These are phyloP conservation scores for Trametes sp. DNA, from an alignment of 1,284 basidiomycete genomes.

Conservation along the genomic window DNA sequence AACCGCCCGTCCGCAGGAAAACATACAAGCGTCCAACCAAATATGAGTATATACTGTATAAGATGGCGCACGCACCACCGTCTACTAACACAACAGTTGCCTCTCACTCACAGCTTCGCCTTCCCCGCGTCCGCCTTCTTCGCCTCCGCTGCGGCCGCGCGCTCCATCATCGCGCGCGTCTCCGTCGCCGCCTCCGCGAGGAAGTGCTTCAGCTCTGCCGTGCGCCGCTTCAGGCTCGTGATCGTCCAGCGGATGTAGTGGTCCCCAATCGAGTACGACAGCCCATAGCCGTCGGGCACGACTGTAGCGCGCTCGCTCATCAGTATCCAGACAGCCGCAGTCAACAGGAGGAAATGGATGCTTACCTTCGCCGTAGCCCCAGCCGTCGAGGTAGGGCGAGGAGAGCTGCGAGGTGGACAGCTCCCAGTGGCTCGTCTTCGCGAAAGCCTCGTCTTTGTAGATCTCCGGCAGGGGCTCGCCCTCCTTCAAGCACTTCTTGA, in stretches of 20 bases:
- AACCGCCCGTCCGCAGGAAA: too few relatives aligned
- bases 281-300: slow-evolving; percentile 91
- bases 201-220: slow-evolving; percentile 73
- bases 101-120: slow-evolving; percentile 39
- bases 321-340: not conserved
- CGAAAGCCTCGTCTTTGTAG: slow-evolving; percentile 82
- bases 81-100: too few relatives aligned
- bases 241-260: slow-evolving; percentile 93
- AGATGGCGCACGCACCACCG: too few relatives aligned
- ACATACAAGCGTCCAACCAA: too few relatives aligned
- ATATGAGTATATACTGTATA: too few relatives aligned
- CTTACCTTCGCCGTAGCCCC: slow-evolving; percentile 96
- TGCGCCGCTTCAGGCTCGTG: slow-evolving; percentile 78
- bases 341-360: slow-evolving; percentile 14
- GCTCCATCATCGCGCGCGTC: slow-evolving; percentile 77
- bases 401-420: slow-evolving; percentile 91
- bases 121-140: slow-evolving; percentile 34
- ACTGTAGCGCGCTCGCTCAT: slow-evolving; percentile 54
- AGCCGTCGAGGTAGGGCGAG: slow-evolving; percentile 87
- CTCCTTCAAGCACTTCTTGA: slow-evolving; percentile 84
- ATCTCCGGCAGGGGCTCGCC: slow-evolving; percentile 83
- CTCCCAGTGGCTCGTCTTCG: slow-evolving; percentile 87
- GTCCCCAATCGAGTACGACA: slow-evolving; percentile 93
- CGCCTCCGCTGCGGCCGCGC: slow-evolving; percentile 52
- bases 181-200: slow-evolving; percentile 84